A percentile compares a stretch with the other conserved stretches of the same genome.
These are phyloP conservation scores for Candida silvicultrix DNA, from an alignment of 805 yeast genomes.

Conservation along the genomic window DNA sequence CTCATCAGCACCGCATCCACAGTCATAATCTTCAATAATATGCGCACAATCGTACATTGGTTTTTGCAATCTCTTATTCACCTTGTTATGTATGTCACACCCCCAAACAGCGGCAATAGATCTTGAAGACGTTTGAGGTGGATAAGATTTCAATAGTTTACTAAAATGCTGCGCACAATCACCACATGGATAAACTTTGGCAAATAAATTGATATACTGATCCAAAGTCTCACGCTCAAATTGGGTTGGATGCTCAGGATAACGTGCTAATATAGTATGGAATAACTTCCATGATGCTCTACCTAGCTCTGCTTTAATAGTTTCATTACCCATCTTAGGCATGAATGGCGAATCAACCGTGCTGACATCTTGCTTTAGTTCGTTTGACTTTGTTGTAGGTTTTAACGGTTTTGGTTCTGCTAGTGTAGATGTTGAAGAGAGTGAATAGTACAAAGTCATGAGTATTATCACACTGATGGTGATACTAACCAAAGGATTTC, in stretches of 20 bases:
- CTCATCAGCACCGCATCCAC: constrained; percentile 90
- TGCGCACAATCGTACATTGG: constrained; percentile 76
- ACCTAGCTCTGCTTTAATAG: constrained; percentile 78
- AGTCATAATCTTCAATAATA: constrained; percentile 86
- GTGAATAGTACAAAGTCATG: constrained; percentile 12
- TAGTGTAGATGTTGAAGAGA: constrained; percentile 10
- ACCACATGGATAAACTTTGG: constrained; percentile 94
- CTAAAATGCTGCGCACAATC: constrained; percentile 94
- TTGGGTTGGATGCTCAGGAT: constrained; percentile 73
- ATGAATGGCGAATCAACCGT: constrained; percentile 33
- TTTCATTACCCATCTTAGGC: constrained; percentile 92
- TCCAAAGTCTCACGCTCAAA: constrained; percentile 58
- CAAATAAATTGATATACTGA: constrained; percentile 66
- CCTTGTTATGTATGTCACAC: constrained; percentile 84
- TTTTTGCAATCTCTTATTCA: constrained; percentile 66
- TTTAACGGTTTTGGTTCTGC: constrained; percentile 22
- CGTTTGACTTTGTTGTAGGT: constrained; percentile 21
- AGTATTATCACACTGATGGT: constrained; percentile 7
- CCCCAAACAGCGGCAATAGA: constrained; percentile 94
- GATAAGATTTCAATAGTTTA: constrained; percentile 57
- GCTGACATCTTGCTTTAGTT: not conserved
- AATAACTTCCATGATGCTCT: constrained; percentile 80
- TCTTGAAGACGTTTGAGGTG: constrained; percentile 78
- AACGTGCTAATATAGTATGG: constrained; percentile 88
- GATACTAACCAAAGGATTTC: constrained; percentile 5